phyloP scores from a whole-genome alignment of 495 filamentous ascomycete species.

The Venustampulla echinocandica region DNA sequence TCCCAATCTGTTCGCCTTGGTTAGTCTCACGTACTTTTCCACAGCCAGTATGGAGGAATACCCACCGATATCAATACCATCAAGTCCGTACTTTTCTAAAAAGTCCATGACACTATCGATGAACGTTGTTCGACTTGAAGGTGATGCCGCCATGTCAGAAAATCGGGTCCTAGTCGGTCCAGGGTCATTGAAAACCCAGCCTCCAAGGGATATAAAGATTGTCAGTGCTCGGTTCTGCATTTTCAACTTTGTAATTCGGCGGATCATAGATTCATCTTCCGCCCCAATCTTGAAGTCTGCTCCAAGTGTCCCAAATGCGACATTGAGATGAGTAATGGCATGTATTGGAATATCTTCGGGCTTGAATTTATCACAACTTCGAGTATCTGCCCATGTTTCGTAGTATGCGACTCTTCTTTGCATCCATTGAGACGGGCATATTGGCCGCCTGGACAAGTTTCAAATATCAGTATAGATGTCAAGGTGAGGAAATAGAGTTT shows the following conservation, averaged over 20 bases:
- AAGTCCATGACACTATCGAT: slow-evolving; percentile 34
- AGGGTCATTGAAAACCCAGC: not conserved
- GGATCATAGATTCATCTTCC: not conserved
- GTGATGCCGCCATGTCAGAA: slow-evolving; percentile 22
- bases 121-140: slow-evolving; percentile 30
- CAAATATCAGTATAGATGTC: too few relatives aligned
- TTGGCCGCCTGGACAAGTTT: not conserved
- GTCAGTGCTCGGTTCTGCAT: not conserved
- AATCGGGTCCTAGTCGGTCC: not conserved
- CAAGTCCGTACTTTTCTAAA: slow-evolving; percentile 36
- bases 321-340: not conserved
- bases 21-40: not conserved
- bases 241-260: not conserved
- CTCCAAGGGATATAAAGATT: not conserved
- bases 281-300: not conserved
- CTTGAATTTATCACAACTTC: not conserved
- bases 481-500: not conserved
- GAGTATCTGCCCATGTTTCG: not conserved
- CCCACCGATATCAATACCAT: slow-evolving; percentile 44
- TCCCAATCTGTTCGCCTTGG: slow-evolving; percentile 41
- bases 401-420: not conserved
- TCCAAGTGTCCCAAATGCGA: not conserved
- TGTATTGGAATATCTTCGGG: not conserved
- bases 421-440: not conserved
- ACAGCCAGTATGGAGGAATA: slow-evolving; percentile 7